Evolutionary conservation across 179 eudicot genomes (phyloP).

Genomic region (Spinacia oleracea): DNA sequence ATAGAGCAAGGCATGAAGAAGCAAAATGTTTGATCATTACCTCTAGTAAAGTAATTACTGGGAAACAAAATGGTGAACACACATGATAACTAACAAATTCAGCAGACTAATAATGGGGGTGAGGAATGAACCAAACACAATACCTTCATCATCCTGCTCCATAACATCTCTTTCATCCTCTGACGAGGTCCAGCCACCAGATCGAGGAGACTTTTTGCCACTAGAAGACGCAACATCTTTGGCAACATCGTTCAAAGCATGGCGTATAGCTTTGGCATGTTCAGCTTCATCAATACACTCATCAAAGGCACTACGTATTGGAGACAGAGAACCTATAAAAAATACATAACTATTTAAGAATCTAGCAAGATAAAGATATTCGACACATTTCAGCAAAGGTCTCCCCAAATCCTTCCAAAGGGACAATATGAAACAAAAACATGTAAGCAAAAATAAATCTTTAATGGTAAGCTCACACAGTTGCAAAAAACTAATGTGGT

Average conservation of each 20-base stretch:
- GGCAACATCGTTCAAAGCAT: conserved; percentile 62
- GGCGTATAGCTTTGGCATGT: conserved; percentile 57
- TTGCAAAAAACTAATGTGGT: conserved; percentile 6
- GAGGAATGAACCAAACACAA: conserved; percentile 10
- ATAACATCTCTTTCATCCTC: conserved; percentile 79
- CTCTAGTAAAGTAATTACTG: not conserved
- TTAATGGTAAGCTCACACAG: not conserved
- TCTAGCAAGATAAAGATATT: not conserved
- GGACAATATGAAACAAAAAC: not conserved
- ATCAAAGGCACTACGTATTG: conserved; percentile 50
- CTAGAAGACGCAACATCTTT: conserved; percentile 66
- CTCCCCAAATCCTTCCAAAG: not conserved
- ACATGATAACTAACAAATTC: not conserved
- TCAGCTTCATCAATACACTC: conserved; percentile 48
- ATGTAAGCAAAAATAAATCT: not conserved
- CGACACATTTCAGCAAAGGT: not conserved
- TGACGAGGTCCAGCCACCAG: conserved; percentile 73
- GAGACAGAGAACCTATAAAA: conserved; percentile 66
- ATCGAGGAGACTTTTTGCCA: conserved; percentile 29
- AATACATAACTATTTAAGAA: not conserved
- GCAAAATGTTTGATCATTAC: not conserved
- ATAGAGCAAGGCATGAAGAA: not conserved
- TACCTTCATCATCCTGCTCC: conserved; percentile 83
- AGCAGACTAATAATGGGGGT: not conserved
- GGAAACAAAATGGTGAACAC: not conserved